Conservation (phyloP, 2,329 filamentous ascomycete genomes). For the Juglanconis juglandina region DNA sequence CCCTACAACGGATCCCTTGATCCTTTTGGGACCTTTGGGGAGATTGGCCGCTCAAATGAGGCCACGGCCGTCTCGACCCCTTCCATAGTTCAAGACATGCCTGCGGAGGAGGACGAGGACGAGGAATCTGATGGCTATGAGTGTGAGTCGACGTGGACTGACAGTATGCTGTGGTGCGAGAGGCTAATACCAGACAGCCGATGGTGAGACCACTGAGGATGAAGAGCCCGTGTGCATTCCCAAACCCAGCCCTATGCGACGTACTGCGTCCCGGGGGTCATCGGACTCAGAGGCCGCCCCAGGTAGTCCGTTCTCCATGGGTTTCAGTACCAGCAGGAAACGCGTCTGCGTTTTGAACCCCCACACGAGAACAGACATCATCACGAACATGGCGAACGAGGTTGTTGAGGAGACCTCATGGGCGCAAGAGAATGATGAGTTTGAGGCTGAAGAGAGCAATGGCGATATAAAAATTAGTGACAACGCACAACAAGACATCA, state of each 20-base stretch:
- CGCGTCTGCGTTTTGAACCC: slow-evolving; percentile 53
- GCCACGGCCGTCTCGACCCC: neutral
- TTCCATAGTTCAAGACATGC: slow-evolving; percentile 2
- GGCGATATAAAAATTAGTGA: slow-evolving; percentile 37
- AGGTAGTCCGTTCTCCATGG: neutral
- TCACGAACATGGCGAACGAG: slow-evolving; percentile 15
- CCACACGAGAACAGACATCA: slow-evolving; percentile 10
- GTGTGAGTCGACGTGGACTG: slow-evolving; percentile 45
- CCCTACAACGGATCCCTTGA: neutral
- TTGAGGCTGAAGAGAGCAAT: slow-evolving; percentile 48
- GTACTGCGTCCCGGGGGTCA: slow-evolving; percentile 8
- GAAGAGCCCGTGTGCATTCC: slow-evolving; percentile 51
- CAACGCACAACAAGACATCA: slow-evolving; percentile 46
- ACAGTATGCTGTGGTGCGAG: slow-evolving; percentile 12
- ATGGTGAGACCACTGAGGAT: slow-evolving; percentile 61
- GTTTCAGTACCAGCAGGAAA: slow-evolving; percentile 45
- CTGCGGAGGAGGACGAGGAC: slow-evolving; percentile 17
- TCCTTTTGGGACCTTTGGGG: neutral
- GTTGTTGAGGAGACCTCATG: slow-evolving; percentile 38
- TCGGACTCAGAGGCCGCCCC: slow-evolving; percentile 46
- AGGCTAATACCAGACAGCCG: slow-evolving; percentile 47
- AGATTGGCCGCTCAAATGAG: neutral
- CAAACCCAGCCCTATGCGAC: slow-evolving; percentile 32
- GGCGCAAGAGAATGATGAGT: slow-evolving; percentile 50
- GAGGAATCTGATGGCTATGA: slow-evolving; percentile 50